A percentile compares a stretch with the other conserved stretches of the same genome.
Conservation (phyloP, 2,329 filamentous ascomycete genomes). For the Cercospora canescens region DNA sequence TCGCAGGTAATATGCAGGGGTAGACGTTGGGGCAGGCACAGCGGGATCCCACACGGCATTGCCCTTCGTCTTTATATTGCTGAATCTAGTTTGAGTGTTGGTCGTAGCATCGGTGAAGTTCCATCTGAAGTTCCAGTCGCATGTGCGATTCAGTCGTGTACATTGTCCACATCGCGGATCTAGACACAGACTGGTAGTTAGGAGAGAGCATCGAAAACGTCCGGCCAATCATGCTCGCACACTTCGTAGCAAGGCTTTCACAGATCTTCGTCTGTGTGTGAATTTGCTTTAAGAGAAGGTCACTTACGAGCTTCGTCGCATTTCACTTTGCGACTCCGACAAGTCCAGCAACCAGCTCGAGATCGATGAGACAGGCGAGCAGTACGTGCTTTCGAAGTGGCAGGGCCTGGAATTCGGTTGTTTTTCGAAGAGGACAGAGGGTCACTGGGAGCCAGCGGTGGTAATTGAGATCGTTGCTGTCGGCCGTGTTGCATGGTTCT, state of each 20-base stretch:
- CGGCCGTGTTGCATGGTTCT: conserved; percentile 22
- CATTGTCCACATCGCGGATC: conserved; percentile 46
- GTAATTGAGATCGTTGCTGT: conserved; percentile 34
- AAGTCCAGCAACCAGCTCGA: conserved; percentile 54
- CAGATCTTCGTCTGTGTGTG: conserved; percentile 22
- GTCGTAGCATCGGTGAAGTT: conserved; percentile 40
- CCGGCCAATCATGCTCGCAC: no score
- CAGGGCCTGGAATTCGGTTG: conserved; percentile 16
- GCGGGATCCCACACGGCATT: conserved; percentile 55
- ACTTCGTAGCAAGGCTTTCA: not conserved
- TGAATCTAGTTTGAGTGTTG: conserved; percentile 35
- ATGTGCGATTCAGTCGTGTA: conserved; percentile 55
- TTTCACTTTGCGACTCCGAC: conserved; percentile 43
- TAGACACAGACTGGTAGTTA: not conserved
- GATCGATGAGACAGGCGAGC: conserved; percentile 55
- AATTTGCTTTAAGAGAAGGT: not conserved
- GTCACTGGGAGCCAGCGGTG: conserved; percentile 33
- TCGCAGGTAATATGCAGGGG: conserved; percentile 15
- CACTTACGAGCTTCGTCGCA: conserved; percentile 20
- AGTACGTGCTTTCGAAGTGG: conserved; percentile 20
- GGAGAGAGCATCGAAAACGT: not conserved
- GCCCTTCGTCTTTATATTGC: conserved; percentile 50
- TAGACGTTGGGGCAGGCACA: conserved; percentile 9
- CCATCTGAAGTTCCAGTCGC: conserved; percentile 58
- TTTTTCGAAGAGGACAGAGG: conserved; percentile 28